phyloP scores from a whole-genome alignment of 306 rosid genomes.

The Elaeagnus macrophylla region DNA sequence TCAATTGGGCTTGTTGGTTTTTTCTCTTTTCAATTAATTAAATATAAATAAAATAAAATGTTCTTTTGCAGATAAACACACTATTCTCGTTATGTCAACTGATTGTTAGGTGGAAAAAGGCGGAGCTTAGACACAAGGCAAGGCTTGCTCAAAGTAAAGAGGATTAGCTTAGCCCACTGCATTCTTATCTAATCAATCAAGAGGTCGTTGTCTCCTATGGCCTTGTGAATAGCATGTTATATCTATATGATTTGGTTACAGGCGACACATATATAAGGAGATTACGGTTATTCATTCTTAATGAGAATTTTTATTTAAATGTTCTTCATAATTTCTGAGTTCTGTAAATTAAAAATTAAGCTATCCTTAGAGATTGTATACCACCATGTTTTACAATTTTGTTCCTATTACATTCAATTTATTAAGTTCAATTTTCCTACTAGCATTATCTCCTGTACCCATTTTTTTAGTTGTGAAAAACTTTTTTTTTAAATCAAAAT shows the following conservation, averaged over 20 bases:
- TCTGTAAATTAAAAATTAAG: conserved; percentile 5
- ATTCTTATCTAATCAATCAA: background rate
- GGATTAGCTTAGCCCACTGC: conserved; percentile 35
- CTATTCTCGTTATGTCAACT: conserved; percentile 70
- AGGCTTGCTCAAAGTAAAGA: conserved; percentile 57
- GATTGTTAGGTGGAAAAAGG: conserved; percentile 90
- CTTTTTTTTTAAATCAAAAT: too few species aligned
- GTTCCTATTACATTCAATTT: background rate
- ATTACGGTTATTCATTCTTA: background rate
- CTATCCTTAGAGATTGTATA: background rate
- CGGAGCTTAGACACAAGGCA: conserved; percentile 86
- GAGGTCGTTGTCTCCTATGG: background rate
- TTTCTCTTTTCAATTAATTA: background rate
- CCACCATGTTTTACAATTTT: background rate
- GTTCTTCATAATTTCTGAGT: conserved; percentile 4
- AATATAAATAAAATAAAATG: conserved; percentile 3
- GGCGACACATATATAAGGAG: background rate
- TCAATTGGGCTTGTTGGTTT: conserved; percentile 5
- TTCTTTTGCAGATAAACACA: conserved; percentile 64
- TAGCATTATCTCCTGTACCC: too few species aligned
- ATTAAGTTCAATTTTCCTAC: background rate
- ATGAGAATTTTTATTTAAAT: too few species aligned
- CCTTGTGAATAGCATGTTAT: background rate
- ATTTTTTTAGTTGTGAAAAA: too few species aligned
- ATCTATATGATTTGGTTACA: background rate